Evolutionary conservation across 768 basidiomycete species (phyloP).

Genomic region (Pisolithus sp.): DNA sequence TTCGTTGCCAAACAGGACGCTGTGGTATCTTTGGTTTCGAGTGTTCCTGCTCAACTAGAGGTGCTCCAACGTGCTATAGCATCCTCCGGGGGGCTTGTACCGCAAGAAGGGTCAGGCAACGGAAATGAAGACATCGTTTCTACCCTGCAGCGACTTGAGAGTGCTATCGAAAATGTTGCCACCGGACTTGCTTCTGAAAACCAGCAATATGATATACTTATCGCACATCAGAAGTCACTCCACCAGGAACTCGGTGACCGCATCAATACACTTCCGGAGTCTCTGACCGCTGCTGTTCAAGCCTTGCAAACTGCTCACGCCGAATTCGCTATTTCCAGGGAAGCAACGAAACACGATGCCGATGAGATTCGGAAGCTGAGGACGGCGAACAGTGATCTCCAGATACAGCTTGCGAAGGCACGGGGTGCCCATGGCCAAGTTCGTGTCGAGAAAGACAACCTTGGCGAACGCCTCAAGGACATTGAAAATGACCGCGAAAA

Average conservation of each 20-base stretch:
- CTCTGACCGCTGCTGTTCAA: constrained; percentile 45
- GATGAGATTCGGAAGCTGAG: constrained; percentile 61
- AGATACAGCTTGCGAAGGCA: constrained; percentile 69
- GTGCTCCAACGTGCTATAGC: constrained; percentile 41
- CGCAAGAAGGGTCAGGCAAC: constrained; percentile 11
- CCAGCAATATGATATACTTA: constrained; percentile 42
- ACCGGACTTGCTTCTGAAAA: constrained; percentile 45
- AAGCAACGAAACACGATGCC: constrained; percentile 53
- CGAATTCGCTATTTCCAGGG: constrained; percentile 54
- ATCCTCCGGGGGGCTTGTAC: constrained; percentile 17
- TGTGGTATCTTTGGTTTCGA: constrained; percentile 35
- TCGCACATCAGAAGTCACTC: constrained; percentile 44
- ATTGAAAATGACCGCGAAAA: constrained; percentile 63
- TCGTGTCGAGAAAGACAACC: constrained; percentile 74
- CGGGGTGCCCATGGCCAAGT: constrained; percentile 72
- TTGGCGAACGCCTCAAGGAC: constrained; percentile 53
- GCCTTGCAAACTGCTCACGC: constrained; percentile 55
- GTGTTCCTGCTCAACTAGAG: constrained; percentile 42
- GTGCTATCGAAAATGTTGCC: constrained; percentile 42
- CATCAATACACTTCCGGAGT: constrained; percentile 53
- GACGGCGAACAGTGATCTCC: constrained; percentile 55
- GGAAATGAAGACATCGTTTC: constrained; percentile 24
- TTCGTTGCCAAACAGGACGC: constrained; percentile 36
- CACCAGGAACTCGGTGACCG: constrained; percentile 50
- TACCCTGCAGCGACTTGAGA: constrained; percentile 40